Evolutionary conservation across 2,329 filamentous ascomycete species (phyloP), one percentile per base, ranked within the genome.

Genomic region (Stylonectria norvegica): DNA sequence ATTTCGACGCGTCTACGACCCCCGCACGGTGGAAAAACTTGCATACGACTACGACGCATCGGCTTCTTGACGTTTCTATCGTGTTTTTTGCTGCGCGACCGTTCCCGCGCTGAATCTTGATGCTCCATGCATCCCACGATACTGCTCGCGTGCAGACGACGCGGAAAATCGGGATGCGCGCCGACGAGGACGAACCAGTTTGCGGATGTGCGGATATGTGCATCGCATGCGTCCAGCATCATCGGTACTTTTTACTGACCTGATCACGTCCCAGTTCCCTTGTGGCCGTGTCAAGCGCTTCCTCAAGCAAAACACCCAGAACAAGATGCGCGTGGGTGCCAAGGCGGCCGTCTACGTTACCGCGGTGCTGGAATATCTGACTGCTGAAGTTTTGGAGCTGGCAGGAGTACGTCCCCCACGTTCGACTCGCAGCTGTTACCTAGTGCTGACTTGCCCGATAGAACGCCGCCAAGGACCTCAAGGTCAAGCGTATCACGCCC

Each of bases 221-320:
- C 47, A 45, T 39, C 39, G 34, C 40, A 42, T 42, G 30, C 32
- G 40, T 7, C 22, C 39, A 16, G 3, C 29, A 32, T 20, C 25
- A 20, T 34, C 20, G 7, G n/a, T 18, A 20, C 7, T 37, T 36
- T n/a, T 42, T 43, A 45, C 60, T 63, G 39, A 64, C 45, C 20
- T 31, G 31, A 23, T 12, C 33, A 12, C 28, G 40, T 45, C 53
- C 44, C 65, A 98, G 93, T 98, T 98, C 69, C 93, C 93, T 48
- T 98, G 93, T 68, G 93, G 93, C 72, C 93, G 93, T 85, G 93
- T 98, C 71, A 98, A 98, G 86, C 90, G 93, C 75, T 97, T 97
- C 76, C 78, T 98, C 66, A 96, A 97, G 81, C 89, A 89, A 70
- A 96, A 96, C 74, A 97, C 93, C 35, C 93, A 97, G 67, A 94